phyloP scores from a whole-genome alignment of 2,329 filamentous ascomycete genomes.

The Trichothecium roseum region DNA sequence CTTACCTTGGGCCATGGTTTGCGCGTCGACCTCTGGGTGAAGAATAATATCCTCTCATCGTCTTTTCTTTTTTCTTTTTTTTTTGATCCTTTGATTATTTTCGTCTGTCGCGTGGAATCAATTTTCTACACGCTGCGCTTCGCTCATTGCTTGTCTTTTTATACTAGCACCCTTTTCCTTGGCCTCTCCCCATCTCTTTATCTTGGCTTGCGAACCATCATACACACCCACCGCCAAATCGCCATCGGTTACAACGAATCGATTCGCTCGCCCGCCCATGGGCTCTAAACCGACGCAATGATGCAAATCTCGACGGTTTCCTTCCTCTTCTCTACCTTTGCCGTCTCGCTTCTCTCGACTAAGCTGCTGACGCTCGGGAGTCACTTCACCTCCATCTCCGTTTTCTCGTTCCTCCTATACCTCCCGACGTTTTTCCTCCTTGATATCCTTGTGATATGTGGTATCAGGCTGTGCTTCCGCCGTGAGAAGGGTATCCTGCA shows the following conservation, averaged over 20 bases:
- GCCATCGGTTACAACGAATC: too few species aligned
- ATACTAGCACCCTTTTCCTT: too few species aligned
- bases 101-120: too few species aligned
- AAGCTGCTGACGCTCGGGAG: constrained; percentile 17
- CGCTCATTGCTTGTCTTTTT: too few species aligned
- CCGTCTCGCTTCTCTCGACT: constrained; percentile 15
- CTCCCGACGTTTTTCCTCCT: constrained; percentile 19
- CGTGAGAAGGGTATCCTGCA: constrained; percentile 12
- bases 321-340: constrained; percentile 18
- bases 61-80: neutral
- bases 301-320: constrained; percentile 9
- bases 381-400: constrained; percentile 15
- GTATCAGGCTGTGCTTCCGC: constrained; percentile 14
- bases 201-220: too few species aligned
- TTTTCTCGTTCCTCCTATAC: constrained; percentile 17
- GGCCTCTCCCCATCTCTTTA: too few species aligned
- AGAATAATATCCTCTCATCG: neutral
- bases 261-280: too few species aligned
- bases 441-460: constrained; percentile 15
- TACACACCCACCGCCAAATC: too few species aligned
- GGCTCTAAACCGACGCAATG: too few species aligned
- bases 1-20: too few species aligned
- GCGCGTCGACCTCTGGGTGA: too few species aligned
- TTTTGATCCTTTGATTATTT: neutral
- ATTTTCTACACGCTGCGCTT: too few species aligned